A percentile compares a stretch with the other conserved stretches of the same genome.
Conservation (phyloP, 1,284 basidiomycete genomes). For the Fomes fomentarius region DNA sequence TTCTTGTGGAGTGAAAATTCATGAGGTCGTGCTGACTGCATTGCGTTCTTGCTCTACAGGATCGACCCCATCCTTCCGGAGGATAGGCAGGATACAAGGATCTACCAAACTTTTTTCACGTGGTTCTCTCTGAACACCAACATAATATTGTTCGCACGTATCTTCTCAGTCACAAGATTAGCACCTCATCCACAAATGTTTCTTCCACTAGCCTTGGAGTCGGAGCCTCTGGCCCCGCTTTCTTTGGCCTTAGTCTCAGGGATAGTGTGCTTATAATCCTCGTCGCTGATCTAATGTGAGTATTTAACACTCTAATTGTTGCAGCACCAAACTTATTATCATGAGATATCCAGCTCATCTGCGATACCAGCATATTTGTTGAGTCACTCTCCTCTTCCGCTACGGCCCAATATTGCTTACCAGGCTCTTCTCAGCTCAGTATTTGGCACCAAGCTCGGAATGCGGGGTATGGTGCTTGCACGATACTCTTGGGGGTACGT, state of each 20-base stretch:
- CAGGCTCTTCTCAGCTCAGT: constrained; percentile 44
- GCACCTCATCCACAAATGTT: too few species aligned
- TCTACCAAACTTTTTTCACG: constrained; percentile 44
- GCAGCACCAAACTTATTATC: background rate
- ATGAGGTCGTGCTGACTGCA: too few species aligned
- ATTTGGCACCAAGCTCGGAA: constrained; percentile 65
- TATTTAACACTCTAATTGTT: constrained; percentile 6
- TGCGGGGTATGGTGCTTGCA: constrained; percentile 66
- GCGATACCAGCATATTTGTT: constrained; percentile 53
- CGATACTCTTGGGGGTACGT: constrained; percentile 57
- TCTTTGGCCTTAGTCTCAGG: constrained; percentile 57
- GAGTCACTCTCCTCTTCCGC: too few species aligned
- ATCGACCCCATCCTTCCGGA: constrained; percentile 38
- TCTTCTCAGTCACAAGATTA: too few species aligned
- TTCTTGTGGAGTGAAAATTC: too few species aligned
- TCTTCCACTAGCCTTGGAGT: constrained; percentile 47
- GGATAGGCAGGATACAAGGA: constrained; percentile 38
- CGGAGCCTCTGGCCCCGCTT: constrained; percentile 61
- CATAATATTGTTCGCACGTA: constrained; percentile 53
- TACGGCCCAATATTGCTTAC: background rate
- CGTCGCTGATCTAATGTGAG: constrained; percentile 58
- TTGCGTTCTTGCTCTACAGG: too few species aligned
- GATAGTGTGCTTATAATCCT: constrained; percentile 54
- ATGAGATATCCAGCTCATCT: constrained; percentile 27
- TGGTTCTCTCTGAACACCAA: constrained; percentile 59